Evolutionary conservation across 169 alveolate species (phyloP).

Genomic region (Babesia ovata): DNA sequence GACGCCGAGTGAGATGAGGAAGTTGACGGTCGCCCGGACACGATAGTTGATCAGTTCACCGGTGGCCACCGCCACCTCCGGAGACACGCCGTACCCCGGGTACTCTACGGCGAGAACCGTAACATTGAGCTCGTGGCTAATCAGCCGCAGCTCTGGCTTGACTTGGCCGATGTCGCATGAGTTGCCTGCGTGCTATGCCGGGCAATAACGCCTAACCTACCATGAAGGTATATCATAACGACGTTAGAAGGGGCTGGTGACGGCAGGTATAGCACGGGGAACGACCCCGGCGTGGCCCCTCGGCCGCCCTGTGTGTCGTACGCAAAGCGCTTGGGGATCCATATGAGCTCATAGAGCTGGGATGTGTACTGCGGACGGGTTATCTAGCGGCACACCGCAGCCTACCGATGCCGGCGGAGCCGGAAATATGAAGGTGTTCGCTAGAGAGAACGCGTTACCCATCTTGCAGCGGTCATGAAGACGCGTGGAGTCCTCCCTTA

Average conservation of each 20-base stretch:
- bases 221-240: constrained; percentile 59
- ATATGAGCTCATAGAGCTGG: constrained; percentile 55
- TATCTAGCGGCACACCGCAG: background rate
- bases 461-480: constrained; percentile 1
- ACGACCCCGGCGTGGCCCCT: constrained; percentile 46
- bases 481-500: background rate
- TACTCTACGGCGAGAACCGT: constrained; percentile 81
- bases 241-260: constrained; percentile 53
- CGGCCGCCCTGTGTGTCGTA: constrained; percentile 21
- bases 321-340: constrained; percentile 65
- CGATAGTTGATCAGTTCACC: constrained; percentile 76
- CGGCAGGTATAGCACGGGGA: constrained; percentile 62
- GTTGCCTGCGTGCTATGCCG: constrained; percentile 56
- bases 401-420: constrained; percentile 69
- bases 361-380: constrained; percentile 41
- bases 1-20: constrained; percentile 76
- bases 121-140: constrained; percentile 70
- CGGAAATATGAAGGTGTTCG: constrained; percentile 64
- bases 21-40: constrained; percentile 80
- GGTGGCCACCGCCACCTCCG: constrained; percentile 67
- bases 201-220: constrained; percentile 8
- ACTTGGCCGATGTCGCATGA: constrained; percentile 86
- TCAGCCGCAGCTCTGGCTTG: constrained; percentile 74
- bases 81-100: constrained; percentile 80
- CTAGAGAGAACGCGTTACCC: constrained; percentile 59